phyloP scores from a whole-genome alignment of 352 stramenopile genomes.

The Globisporangium radiosum region DNA sequence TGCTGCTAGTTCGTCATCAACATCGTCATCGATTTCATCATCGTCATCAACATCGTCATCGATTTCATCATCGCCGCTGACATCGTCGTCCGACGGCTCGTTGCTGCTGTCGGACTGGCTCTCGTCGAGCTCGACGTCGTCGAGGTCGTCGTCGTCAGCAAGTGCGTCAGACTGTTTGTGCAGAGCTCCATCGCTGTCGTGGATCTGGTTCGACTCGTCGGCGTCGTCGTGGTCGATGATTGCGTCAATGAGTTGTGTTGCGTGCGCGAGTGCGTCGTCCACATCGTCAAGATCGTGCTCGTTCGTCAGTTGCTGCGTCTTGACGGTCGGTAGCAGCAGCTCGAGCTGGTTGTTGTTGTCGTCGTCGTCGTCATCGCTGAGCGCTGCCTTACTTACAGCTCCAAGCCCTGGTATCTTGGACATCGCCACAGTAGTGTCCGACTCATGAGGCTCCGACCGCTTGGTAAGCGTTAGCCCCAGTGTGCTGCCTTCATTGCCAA shows the following conservation, averaged over 20 bases:
- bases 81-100: constrained; percentile 1
- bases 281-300: neutral
- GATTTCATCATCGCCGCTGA: neutral
- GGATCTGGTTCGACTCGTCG: constrained; percentile 9
- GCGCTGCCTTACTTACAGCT: too few relatives aligned
- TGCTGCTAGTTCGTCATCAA: neutral
- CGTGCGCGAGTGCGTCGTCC: neutral
- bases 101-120: constrained; percentile 7
- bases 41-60: neutral
- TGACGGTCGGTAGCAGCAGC: neutral
- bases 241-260: constrained; percentile 9
- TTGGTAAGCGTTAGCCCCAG: neutral
- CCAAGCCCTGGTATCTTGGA: too few relatives aligned
- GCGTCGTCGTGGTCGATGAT: constrained; percentile 9
- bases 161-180: neutral
- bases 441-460: neutral
- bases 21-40: neutral
- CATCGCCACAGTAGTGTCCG: too few relatives aligned
- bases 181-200: neutral
- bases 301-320: too few relatives aligned
- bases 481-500: constrained; percentile 10
- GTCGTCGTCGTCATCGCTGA: neutral
- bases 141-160: too few relatives aligned
- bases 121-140: neutral
- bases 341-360: constrained; percentile 9